These are phyloP conservation scores for Hydnomerulius pinastri DNA, from an alignment of 768 basidiomycete species.

Conservation along the genomic window DNA sequence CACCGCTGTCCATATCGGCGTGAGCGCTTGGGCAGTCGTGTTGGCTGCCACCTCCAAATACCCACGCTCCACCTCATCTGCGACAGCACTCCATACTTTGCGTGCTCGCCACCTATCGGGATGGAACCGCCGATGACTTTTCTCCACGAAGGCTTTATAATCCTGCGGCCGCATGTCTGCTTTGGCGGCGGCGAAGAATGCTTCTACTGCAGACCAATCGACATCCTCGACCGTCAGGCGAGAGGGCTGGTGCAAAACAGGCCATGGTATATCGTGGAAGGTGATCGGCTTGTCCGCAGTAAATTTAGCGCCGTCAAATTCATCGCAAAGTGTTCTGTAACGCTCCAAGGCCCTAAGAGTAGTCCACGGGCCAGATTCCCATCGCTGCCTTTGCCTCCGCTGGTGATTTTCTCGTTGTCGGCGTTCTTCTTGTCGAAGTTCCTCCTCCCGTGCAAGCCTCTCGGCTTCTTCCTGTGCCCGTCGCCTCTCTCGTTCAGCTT, in stretches of 20 bases:
- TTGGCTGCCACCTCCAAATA: conserved; percentile 71
- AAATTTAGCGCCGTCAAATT: conserved; percentile 66
- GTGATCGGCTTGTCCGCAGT: conserved; percentile 50
- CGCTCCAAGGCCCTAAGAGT: conserved; percentile 67
- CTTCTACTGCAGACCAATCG: conserved; percentile 69
- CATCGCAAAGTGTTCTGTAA: conserved; percentile 58
- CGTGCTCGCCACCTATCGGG: conserved; percentile 79
- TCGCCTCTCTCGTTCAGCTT: conserved; percentile 24
- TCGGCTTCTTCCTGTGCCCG: conserved; percentile 30
- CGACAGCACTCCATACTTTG: conserved; percentile 57
- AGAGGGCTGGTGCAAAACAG: conserved; percentile 57
- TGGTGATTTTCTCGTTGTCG: conserved; percentile 42
- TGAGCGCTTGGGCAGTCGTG: conserved; percentile 73
- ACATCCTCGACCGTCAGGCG: conserved; percentile 62
- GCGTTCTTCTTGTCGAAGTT: conserved; percentile 35
- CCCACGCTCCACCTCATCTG: conserved; percentile 56
- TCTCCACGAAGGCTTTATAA: conserved; percentile 65
- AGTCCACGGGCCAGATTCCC: conserved; percentile 66
- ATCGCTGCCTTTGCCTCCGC: conserved; percentile 53
- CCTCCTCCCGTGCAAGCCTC: conserved; percentile 34
- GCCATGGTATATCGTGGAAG: conserved; percentile 75
- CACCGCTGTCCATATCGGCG: conserved; percentile 61
- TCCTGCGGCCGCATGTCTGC: conserved; percentile 58
- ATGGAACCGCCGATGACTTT: conserved; percentile 74
- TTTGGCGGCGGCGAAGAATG: conserved; percentile 62